Evolutionary conservation across 495 filamentous ascomycete genomes (phyloP).

Genomic region (Antarctomyces pellizariae): DNA sequence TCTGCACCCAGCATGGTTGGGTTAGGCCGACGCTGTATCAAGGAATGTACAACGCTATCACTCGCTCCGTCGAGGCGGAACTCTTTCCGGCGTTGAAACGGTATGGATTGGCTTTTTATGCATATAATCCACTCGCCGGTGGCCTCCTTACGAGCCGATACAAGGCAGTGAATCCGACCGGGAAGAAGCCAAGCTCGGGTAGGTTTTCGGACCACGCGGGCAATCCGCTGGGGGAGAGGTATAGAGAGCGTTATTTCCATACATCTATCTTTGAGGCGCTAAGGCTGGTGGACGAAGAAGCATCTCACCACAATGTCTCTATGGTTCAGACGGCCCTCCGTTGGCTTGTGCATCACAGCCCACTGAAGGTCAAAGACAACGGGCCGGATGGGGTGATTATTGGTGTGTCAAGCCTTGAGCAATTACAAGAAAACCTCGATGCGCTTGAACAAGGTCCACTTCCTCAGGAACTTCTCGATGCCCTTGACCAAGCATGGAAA

Average conservation of each 20-base stretch:
- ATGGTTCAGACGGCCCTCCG: slow-evolving; percentile 66
- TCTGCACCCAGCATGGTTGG: slow-evolving; percentile 60
- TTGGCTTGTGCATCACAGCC: slow-evolving; percentile 63
- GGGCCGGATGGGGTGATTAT: slow-evolving; percentile 68
- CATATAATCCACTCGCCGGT: slow-evolving; percentile 80
- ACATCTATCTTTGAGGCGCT: slow-evolving; percentile 59
- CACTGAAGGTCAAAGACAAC: slow-evolving; percentile 46
- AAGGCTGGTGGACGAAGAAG: slow-evolving; percentile 44
- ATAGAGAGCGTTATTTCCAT: slow-evolving; percentile 62
- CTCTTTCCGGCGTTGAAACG: slow-evolving; percentile 57
- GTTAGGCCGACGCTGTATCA: slow-evolving; percentile 47
- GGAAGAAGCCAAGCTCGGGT: slow-evolving; percentile 36
- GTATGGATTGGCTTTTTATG: slow-evolving; percentile 66
- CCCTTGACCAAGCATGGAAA: slow-evolving; percentile 54
- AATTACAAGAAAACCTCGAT: slow-evolving; percentile 52
- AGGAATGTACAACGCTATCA: slow-evolving; percentile 52
- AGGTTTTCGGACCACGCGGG: slow-evolving; percentile 36
- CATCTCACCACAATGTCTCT: slow-evolving; percentile 50
- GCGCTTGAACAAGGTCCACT: slow-evolving; percentile 72
- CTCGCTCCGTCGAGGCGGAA: slow-evolving; percentile 57
- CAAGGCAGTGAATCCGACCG: slow-evolving; percentile 44
- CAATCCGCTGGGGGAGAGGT: slow-evolving; percentile 29
- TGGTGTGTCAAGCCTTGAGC: slow-evolving; percentile 49
- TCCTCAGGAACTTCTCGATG: slow-evolving; percentile 60
- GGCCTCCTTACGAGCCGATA: slow-evolving; percentile 74